Evolutionary conservation across 345 rosid species (phyloP).

Genomic region (Melaleuca quinquenervia): DNA sequence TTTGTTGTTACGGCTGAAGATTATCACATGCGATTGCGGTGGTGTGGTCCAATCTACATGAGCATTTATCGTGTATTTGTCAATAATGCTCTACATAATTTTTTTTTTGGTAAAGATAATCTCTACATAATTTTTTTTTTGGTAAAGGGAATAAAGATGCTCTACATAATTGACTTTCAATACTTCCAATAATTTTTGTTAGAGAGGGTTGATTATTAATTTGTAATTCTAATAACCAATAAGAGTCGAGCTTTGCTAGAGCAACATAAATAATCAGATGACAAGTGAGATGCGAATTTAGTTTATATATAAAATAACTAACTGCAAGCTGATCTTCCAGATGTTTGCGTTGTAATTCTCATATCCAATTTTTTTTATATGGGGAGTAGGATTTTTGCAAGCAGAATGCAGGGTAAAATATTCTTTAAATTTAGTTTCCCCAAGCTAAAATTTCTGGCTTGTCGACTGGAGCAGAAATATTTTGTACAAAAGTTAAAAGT

Average conservation of each 20-base stretch:
- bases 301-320: background rate
- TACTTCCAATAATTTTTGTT: background rate
- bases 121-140: no score
- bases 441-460: background rate
- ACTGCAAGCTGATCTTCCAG: background rate
- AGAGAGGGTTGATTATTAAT: background rate
- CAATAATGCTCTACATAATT: background rate
- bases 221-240: background rate
- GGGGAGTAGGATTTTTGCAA: background rate
- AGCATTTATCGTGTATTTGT: background rate
- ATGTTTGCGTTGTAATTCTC: background rate
- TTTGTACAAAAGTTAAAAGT: background rate
- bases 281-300: background rate
- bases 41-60: background rate
- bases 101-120: no score
- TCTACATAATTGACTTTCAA: background rate
- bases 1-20: background rate
- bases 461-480: background rate
- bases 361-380: background rate
- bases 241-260: background rate
- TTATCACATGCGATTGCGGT: background rate
- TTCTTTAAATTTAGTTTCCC: background rate
- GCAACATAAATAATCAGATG: background rate
- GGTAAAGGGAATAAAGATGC: no score
- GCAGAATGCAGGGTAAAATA: background rate